A percentile compares a stretch with the other conserved stretches of the same genome.
Conservation (phyloP, 163 green algal genomes). For the Chlamydomonas reinhardtii region DNA sequence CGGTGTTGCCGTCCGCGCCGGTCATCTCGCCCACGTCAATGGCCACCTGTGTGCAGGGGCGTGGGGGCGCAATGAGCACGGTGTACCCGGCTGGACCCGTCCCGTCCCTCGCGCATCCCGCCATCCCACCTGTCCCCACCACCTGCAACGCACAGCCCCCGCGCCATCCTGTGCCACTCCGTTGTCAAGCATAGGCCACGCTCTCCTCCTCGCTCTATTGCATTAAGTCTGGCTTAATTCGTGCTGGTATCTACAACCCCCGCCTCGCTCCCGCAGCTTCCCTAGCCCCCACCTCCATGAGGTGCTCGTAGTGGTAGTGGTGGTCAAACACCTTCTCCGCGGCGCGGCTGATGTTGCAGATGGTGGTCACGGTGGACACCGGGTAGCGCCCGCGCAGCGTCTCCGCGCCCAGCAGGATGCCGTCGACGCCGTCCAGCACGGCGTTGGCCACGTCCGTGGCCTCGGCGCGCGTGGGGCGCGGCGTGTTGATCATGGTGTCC, state of each 20-base stretch:
- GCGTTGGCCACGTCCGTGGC: slow-evolving; percentile 95
- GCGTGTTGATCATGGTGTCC: slow-evolving; percentile 85
- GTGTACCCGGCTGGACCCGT: too few relatives aligned
- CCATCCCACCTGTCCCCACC: too few relatives aligned
- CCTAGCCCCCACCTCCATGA: slow-evolving; percentile 78
- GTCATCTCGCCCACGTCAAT: slow-evolving; percentile 34
- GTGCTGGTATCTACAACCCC: too few relatives aligned
- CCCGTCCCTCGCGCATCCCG: too few relatives aligned
- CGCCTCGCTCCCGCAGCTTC: neutral
- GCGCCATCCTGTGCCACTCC: too few relatives aligned
- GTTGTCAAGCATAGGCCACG: too few relatives aligned
- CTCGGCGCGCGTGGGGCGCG: slow-evolving; percentile 89
- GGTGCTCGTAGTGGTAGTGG: slow-evolving; percentile 86
- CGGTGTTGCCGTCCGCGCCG: neutral
- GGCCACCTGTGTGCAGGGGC: neutral
- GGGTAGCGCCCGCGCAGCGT: slow-evolving; percentile 82
- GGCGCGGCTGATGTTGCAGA: slow-evolving; percentile 77
- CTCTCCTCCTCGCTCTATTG: too few relatives aligned
- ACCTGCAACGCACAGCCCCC: too few relatives aligned
- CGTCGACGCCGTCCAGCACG: slow-evolving; percentile 94
- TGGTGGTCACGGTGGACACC: slow-evolving; percentile 78
- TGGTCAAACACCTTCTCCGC: slow-evolving; percentile 89
- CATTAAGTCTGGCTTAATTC: too few relatives aligned
- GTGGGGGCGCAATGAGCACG: too few relatives aligned
- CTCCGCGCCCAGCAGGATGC: slow-evolving; percentile 89